Evolutionary conservation across 169 alveolate genomes (phyloP).

Genomic region (Plasmodium adleri): DNA sequence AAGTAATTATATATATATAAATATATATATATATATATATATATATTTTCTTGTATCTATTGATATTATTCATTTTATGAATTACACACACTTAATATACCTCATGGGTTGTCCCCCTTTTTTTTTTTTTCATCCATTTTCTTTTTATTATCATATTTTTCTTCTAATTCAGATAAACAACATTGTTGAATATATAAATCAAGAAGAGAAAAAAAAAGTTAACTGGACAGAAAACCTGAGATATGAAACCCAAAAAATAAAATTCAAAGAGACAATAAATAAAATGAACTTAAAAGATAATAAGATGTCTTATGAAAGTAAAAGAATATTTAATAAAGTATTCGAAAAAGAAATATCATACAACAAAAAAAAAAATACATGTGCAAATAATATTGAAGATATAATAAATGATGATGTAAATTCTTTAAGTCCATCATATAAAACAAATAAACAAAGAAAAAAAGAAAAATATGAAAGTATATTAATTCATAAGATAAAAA

Average conservation of each 20-base stretch:
- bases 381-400: neutral
- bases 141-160: neutral
- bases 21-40: neutral
- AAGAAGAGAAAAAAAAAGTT: slow-evolving; percentile 52
- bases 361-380: neutral
- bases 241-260: slow-evolving; percentile 18
- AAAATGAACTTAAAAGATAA: neutral
- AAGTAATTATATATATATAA: slow-evolving; percentile 21
- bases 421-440: neutral
- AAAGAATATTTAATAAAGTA: slow-evolving; percentile 25
- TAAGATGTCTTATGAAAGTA: neutral
- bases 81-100: neutral
- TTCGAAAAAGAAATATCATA: neutral
- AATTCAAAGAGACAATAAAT: slow-evolving; percentile 24
- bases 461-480: slow-evolving; percentile 29
- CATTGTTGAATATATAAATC: slow-evolving; percentile 41
- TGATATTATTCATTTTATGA: no score
- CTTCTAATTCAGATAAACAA: slow-evolving; percentile 10
- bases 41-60: neutral
- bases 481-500: slow-evolving; percentile 30
- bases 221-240: slow-evolving; percentile 62
- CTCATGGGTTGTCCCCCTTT: neutral
- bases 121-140: no score
- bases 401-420: neutral
- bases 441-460: slow-evolving; percentile 34